Evolutionary conservation across 2,329 filamentous ascomycete species (phyloP).

Genomic region (Biscogniauxia mediterranea): DNA sequence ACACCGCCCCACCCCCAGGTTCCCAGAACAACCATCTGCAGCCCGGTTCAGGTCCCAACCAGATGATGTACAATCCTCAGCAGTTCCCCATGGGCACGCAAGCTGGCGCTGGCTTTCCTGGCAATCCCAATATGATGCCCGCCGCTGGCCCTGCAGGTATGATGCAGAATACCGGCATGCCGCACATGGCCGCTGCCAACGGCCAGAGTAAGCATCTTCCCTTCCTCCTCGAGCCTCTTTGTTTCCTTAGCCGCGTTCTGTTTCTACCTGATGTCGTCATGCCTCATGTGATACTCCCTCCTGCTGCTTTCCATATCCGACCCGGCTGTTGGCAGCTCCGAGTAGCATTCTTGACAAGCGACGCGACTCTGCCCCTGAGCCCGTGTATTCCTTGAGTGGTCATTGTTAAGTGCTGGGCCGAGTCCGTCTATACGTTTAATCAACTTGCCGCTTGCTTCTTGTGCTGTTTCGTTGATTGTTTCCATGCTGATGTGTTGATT

Average conservation of each 20-base stretch:
- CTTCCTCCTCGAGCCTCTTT: slow-evolving; percentile 24
- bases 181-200: slow-evolving; percentile 55
- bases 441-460: slow-evolving; percentile 14
- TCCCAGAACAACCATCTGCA: slow-evolving; percentile 47
- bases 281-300: slow-evolving; percentile 14
- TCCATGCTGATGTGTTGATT: slow-evolving; percentile 32
- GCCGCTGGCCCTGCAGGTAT: slow-evolving; percentile 54
- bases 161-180: slow-evolving; percentile 62
- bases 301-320: slow-evolving; percentile 13
- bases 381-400: slow-evolving; percentile 1
- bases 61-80: slow-evolving; percentile 59
- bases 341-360: slow-evolving; percentile 9
- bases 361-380: slow-evolving; percentile 11
- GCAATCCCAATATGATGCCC: slow-evolving; percentile 55
- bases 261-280: slow-evolving; percentile 7
- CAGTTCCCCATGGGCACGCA: slow-evolving; percentile 56
- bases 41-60: slow-evolving; percentile 38
- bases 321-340: slow-evolving; percentile 15
- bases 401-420: slow-evolving; percentile 8
- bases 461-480: slow-evolving; percentile 12
- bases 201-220: slow-evolving; percentile 54
- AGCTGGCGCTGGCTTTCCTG: slow-evolving; percentile 42
- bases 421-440: slow-evolving; percentile 22
- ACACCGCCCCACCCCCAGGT: slow-evolving; percentile 42
- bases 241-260: slow-evolving; percentile 16